These are phyloP conservation scores for Cryphonectria radicalis DNA, from an alignment of 2,329 filamentous ascomycete genomes.

Conservation along the genomic window DNA sequence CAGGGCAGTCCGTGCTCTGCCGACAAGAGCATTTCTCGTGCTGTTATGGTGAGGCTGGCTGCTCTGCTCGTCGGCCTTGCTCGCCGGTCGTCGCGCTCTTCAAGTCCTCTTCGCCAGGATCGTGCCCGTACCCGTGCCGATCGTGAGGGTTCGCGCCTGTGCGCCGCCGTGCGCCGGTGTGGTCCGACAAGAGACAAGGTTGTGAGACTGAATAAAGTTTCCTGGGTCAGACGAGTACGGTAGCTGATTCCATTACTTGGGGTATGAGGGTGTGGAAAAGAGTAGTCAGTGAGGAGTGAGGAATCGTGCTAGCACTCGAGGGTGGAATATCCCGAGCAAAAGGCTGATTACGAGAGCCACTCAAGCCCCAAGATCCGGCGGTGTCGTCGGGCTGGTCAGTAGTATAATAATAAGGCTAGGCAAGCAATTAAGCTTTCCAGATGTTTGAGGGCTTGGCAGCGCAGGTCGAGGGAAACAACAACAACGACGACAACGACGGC, in stretches of 20 bases:
- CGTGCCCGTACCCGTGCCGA: not conserved
- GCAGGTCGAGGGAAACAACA: not conserved
- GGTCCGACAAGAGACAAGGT: not conserved
- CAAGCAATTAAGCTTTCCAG: slow-evolving; percentile 8
- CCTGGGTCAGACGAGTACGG: not conserved
- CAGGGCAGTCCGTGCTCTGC: slow-evolving; percentile 11
- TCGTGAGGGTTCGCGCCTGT: not conserved
- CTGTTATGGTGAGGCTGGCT: slow-evolving; percentile 3
- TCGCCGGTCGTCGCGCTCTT: not conserved
- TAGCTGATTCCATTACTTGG: not conserved
- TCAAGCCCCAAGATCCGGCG: not conserved
- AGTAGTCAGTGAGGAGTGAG: not conserved
- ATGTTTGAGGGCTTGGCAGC: not conserved
- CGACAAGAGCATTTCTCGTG: slow-evolving; percentile 22
- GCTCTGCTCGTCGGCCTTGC: not conserved
- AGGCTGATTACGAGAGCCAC: not conserved
- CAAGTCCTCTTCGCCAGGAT: not conserved
- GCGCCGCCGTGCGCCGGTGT: not conserved
- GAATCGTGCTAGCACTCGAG: not conserved
- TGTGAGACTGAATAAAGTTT: not conserved
- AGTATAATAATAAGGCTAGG: not conserved
- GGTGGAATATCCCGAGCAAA: not conserved
- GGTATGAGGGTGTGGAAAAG: not conserved
- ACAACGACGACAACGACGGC: not conserved
- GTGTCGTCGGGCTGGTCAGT: not conserved